Evolutionary conservation across 2,329 filamentous ascomycete genomes (phyloP).

Genomic region (Talaromyces marneffei): DNA sequence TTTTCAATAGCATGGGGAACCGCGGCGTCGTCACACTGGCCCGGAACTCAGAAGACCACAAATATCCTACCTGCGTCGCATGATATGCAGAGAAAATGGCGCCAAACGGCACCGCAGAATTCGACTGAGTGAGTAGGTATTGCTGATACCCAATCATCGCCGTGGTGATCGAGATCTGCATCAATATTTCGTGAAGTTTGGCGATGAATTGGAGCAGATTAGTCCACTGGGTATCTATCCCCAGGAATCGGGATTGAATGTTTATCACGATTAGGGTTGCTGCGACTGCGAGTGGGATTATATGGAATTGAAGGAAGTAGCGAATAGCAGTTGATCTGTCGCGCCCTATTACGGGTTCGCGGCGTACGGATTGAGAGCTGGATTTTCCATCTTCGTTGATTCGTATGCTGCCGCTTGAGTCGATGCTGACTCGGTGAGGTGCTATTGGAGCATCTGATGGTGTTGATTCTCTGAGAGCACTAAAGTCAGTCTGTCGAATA

Average conservation of each 20-base stretch:
- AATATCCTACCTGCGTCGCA: slow-evolving; percentile 1
- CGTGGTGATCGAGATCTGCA: not conserved
- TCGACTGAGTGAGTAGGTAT: not conserved
- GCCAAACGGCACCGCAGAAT: slow-evolving; percentile 8
- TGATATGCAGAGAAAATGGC: slow-evolving; percentile 13
- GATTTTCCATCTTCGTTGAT: not conserved
- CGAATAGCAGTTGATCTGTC: not conserved
- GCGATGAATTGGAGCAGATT: not conserved
- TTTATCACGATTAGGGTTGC: not conserved
- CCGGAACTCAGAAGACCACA: slow-evolving; percentile 11
- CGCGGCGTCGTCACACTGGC: slow-evolving; percentile 1
- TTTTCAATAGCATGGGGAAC: slow-evolving; percentile 1
- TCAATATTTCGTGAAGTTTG: slow-evolving; percentile 1
- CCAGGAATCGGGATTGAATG: not conserved
- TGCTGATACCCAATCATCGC: slow-evolving; percentile 1
- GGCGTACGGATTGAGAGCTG: not conserved
- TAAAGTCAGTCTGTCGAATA: not conserved
- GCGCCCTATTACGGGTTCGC: not conserved
- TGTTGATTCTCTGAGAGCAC: not conserved
- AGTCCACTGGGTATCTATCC: not conserved
- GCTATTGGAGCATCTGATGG: not conserved
- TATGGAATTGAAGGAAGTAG: not conserved
- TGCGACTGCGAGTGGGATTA: not conserved
- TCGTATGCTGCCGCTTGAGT: slow-evolving; percentile 1
- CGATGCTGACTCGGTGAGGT: not conserved